phyloP scores from a whole-genome alignment of 2,329 filamentous ascomycete genomes.

The Aspergillus sp. region DNA sequence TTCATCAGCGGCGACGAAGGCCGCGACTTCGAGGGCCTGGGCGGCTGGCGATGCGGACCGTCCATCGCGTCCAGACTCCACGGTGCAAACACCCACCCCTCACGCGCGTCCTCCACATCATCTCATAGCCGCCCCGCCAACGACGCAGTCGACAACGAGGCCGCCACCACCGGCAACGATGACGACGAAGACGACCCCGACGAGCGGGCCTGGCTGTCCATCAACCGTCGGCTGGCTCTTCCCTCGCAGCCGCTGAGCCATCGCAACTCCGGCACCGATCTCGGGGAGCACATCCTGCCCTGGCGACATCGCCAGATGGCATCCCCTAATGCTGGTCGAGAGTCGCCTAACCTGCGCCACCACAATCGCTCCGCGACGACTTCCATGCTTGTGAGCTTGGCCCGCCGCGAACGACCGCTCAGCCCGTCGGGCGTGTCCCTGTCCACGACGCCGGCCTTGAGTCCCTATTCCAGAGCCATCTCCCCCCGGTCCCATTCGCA shows the following conservation, averaged over 20 bases:
- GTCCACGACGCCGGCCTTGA: conserved; percentile 17
- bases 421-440: conserved; percentile 9
- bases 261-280: conserved; percentile 9
- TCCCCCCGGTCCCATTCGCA: conserved; percentile 17
- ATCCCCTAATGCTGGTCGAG: neutral
- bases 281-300: conserved; percentile 9
- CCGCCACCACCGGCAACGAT: conserved; percentile 12
- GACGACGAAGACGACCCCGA: conserved; percentile 28
- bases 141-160: conserved; percentile 16
- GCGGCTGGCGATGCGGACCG: conserved; percentile 35
- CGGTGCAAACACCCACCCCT: conserved; percentile 13
- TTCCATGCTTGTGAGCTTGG: conserved; percentile 21
- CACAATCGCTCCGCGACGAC: conserved; percentile 36
- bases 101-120: conserved; percentile 24
- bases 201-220: conserved; percentile 36
- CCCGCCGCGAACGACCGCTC: conserved; percentile 10
- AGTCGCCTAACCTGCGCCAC: conserved; percentile 16
- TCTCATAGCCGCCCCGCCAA: neutral
- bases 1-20: conserved; percentile 32
- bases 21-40: conserved; percentile 45
- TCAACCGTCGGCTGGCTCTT: conserved; percentile 38
- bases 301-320: conserved; percentile 5
- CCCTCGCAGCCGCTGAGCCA: conserved; percentile 29
- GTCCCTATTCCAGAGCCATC: conserved; percentile 13
- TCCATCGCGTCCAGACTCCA: conserved; percentile 12